Percentiles rank a stretch among this genome's conserved stretches.
These are phyloP conservation scores for Gymnopus androsaceus DNA, from an alignment of 1,284 basidiomycete species.

Conservation along the genomic window DNA sequence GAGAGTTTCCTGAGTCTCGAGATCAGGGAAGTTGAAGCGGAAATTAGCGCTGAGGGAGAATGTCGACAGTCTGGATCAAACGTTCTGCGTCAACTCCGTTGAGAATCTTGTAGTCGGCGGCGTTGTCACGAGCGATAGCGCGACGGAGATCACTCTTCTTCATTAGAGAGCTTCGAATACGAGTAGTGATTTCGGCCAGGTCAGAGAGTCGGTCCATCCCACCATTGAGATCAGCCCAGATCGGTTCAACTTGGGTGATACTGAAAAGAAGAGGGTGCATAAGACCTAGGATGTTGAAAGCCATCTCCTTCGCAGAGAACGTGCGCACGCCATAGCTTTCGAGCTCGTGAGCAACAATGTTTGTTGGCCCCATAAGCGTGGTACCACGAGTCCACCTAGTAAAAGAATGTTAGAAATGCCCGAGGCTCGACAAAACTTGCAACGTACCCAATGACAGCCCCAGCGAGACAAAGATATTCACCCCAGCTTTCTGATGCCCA, in stretches of 20 bases:
- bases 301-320: conserved; percentile 99
- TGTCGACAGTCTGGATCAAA: conserved; percentile 88
- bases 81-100: conserved; percentile 93
- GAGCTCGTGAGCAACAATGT: conserved; percentile 92
- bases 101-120: conserved; percentile 90
- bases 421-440: conserved; percentile 3
- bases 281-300: conserved; percentile 97
- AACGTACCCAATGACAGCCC: conserved; percentile 93
- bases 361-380: conserved; percentile 96
- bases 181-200: conserved; percentile 87
- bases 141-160: conserved; percentile 90
- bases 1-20: conserved; percentile 70
- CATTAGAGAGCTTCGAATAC: conserved; percentile 79
- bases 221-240: conserved; percentile 97
- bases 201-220: conserved; percentile 97
- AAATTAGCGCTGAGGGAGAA: conserved; percentile 97
- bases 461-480: conserved; percentile 96
- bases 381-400: conserved; percentile 93
- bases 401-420: conserved; percentile 18
- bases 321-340: conserved; percentile 95
- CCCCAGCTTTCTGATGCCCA: conserved; percentile 99
- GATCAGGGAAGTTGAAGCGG: conserved; percentile 88
- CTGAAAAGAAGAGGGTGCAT: conserved; percentile 99
- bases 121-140: conserved; percentile 91
- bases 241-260: conserved; percentile 99